phyloP scores from a whole-genome alignment of 208 protist species.

The Trypanosoma lewisi region DNA sequence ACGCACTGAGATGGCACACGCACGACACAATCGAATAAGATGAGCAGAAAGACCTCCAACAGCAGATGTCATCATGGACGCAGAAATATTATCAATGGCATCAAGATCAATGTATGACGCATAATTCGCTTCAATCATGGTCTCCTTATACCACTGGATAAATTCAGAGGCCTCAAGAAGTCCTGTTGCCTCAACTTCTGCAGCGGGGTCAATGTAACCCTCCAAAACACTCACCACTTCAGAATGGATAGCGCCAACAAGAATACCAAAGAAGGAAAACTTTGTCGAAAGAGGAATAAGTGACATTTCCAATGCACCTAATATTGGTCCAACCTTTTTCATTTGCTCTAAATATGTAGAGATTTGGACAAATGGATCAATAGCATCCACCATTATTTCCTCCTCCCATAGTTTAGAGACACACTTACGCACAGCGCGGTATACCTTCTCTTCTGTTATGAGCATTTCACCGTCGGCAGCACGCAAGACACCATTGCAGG shows the following conservation, averaged over 20 bases:
- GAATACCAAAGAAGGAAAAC: constrained; percentile 75
- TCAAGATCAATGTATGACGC: constrained; percentile 57
- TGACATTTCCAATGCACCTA: constrained; percentile 79
- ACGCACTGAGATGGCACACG: constrained; percentile 69
- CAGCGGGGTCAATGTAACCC: constrained; percentile 48
- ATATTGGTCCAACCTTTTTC: constrained; percentile 79
- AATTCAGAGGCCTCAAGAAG: constrained; percentile 84
- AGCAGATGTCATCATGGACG: constrained; percentile 67
- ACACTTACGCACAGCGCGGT: constrained; percentile 49
- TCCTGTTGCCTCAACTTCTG: constrained; percentile 58
- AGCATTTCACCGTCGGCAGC: constrained; percentile 52
- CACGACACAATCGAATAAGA: constrained; percentile 67
- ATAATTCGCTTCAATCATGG: constrained; percentile 70
- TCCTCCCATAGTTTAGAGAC: constrained; percentile 75
- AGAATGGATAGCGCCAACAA: constrained; percentile 63
- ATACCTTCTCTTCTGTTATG: constrained; percentile 57
- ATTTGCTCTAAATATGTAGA: constrained; percentile 80
- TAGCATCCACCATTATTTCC: constrained; percentile 78
- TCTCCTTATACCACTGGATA: constrained; percentile 83
- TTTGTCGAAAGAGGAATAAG: constrained; percentile 74
- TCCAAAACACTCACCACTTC: constrained; percentile 79
- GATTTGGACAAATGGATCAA: constrained; percentile 70
- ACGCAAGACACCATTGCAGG: constrained; percentile 29
- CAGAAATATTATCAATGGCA: constrained; percentile 58
- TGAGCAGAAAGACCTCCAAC: constrained; percentile 75